These are phyloP conservation scores for Calycina herbarum DNA, from an alignment of 2,329 filamentous ascomycete species.

Conservation along the genomic window DNA sequence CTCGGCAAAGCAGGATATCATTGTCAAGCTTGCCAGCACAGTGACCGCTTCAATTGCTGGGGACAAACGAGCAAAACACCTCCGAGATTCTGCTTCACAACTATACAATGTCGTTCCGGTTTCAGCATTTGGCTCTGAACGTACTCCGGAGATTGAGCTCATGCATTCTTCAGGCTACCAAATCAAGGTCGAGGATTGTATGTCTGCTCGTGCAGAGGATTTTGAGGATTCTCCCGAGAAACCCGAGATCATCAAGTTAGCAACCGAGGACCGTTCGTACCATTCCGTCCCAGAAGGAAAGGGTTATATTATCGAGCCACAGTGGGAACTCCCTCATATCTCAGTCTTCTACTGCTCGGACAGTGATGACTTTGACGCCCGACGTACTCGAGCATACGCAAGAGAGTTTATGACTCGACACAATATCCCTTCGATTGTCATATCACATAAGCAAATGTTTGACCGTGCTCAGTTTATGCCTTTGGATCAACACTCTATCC, in stretches of 20 bases:
- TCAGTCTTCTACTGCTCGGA: constrained; percentile 51
- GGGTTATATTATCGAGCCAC: constrained; percentile 42
- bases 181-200: constrained; percentile 52
- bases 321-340: constrained; percentile 50
- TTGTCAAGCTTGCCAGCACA: constrained; percentile 50
- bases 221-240: constrained; percentile 38
- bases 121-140: constrained; percentile 48
- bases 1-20: constrained; percentile 43
- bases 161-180: constrained; percentile 52
- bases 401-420: constrained; percentile 50
- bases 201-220: constrained; percentile 40
- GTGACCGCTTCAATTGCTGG: constrained; percentile 44
- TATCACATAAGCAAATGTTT: constrained; percentile 47
- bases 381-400: constrained; percentile 43
- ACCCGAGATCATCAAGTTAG: constrained; percentile 43
- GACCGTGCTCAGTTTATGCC: constrained; percentile 39
- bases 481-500: constrained; percentile 45
- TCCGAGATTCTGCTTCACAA: constrained; percentile 41
- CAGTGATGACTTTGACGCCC: constrained; percentile 42
- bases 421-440: constrained; percentile 48
- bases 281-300: constrained; percentile 39
- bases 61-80: constrained; percentile 34
- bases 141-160: constrained; percentile 51
- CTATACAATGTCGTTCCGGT: constrained; percentile 54
- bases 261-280: constrained; percentile 40